A percentile compares a stretch with the other conserved stretches of the same genome.
Conservation (phyloP, 2,329 filamentous ascomycete genomes). For the Ampelomyces quisqualis region DNA sequence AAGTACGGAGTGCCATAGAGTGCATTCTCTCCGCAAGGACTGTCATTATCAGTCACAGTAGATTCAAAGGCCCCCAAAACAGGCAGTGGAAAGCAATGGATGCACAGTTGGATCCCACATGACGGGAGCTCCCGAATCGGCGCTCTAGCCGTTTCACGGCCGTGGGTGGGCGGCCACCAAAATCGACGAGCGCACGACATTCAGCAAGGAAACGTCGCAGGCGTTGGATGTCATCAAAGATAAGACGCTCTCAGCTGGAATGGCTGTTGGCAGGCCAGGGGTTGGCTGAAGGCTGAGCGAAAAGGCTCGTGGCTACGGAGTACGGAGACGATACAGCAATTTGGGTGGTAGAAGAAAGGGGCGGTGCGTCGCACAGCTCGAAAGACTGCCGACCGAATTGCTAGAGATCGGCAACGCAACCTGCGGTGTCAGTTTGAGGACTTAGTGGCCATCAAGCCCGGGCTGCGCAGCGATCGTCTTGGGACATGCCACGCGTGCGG, state of each 20-base stretch:
- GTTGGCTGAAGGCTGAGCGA: background rate
- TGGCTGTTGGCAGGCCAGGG: background rate
- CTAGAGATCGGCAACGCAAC: background rate
- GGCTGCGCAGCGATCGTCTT: conserved; percentile 13
- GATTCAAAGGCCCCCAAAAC: conserved; percentile 1
- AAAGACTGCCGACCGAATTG: background rate
- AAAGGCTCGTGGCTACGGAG: background rate
- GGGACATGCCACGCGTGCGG: conserved; percentile 27
- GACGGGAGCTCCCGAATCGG: conserved; percentile 26
- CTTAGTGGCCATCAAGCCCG: conserved; percentile 14
- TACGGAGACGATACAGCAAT: background rate
- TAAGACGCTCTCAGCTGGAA: background rate
- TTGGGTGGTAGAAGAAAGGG: background rate
- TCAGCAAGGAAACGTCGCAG: background rate
- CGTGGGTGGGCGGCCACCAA: background rate
- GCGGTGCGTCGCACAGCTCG: background rate
- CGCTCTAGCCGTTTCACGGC: conserved; percentile 15
- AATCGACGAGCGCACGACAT: background rate
- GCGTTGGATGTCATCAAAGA: conserved; percentile 1
- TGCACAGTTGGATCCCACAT: conserved; percentile 9
- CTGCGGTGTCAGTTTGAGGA: conserved; percentile 1
- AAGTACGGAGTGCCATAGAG: too few relatives aligned
- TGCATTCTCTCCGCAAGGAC: background rate
- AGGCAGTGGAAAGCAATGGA: conserved; percentile 10
- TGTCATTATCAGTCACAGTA: background rate